Percentiles rank a stretch among this genome's conserved stretches.
These are phyloP conservation scores for Starmera pachycereana DNA, from an alignment of 805 yeast genomes.

Conservation along the genomic window DNA sequence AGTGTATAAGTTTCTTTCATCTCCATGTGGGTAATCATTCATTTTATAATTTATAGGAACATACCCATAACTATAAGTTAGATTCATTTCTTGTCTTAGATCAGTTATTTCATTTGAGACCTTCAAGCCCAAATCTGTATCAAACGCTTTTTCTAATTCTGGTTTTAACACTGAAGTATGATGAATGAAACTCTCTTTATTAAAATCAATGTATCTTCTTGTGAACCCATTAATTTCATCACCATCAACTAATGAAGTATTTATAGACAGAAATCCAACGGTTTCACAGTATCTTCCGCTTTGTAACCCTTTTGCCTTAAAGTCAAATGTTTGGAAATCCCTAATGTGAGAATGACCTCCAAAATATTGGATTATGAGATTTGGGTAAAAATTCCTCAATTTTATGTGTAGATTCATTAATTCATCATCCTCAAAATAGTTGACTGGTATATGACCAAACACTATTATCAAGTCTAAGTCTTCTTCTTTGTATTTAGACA, in stretches of 20 bases:
- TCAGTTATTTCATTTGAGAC: slow-evolving; percentile 34
- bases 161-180: slow-evolving; percentile 32
- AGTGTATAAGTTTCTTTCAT: slow-evolving; percentile 45
- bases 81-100: slow-evolving; percentile 36
- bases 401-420: slow-evolving; percentile 25
- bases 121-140: slow-evolving; percentile 43
- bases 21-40: slow-evolving; percentile 54
- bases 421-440: slow-evolving; percentile 24
- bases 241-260: slow-evolving; percentile 15
- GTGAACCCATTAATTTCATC: slow-evolving; percentile 25
- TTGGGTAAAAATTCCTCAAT: slow-evolving; percentile 51
- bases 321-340: slow-evolving; percentile 67
- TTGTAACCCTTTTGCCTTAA: slow-evolving; percentile 65
- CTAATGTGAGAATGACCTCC: slow-evolving; percentile 94
- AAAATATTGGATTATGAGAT: slow-evolving; percentile 65
- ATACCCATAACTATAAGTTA: slow-evolving; percentile 49
- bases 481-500: slow-evolving; percentile 23
- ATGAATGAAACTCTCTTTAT: slow-evolving; percentile 52
- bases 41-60: slow-evolving; percentile 61
- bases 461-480: slow-evolving; percentile 58
- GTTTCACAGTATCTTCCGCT: slow-evolving; percentile 93
- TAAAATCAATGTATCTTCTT: slow-evolving; percentile 80
- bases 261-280: slow-evolving; percentile 73
- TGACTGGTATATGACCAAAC: slow-evolving; percentile 72
- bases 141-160: slow-evolving; percentile 23